Conservation (phyloP, 208 protist species). For the Histomonas meleagridis region DNA sequence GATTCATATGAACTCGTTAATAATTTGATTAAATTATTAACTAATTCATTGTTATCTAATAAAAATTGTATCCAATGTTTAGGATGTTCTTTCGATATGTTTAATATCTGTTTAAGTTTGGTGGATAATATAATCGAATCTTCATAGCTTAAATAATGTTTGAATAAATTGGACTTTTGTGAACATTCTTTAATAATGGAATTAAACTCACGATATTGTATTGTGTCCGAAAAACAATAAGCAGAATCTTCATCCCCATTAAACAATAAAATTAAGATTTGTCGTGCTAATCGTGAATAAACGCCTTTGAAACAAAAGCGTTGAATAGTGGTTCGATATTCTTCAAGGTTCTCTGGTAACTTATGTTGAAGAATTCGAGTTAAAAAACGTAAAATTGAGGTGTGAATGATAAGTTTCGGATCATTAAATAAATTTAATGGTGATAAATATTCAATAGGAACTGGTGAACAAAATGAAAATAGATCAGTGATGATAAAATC, state of each 20-base stretch:
- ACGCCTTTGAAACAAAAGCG: neutral
- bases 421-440: neutral
- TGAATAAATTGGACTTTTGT: neutral
- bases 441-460: neutral
- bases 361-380: neutral
- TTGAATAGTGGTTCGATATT: neutral
- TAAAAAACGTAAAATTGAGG: neutral
- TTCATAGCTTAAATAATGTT: neutral
- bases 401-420: neutral
- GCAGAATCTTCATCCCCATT: conserved; percentile 1
- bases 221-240: neutral
- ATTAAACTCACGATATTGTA: neutral
- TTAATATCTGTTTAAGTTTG: neutral
- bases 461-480: conserved; percentile 17
- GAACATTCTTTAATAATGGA: neutral
- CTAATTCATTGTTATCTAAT: neutral
- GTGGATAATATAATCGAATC: neutral
- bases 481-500: neutral
- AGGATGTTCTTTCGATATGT: neutral
- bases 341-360: neutral
- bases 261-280: neutral
- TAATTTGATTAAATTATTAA: neutral
- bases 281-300: neutral
- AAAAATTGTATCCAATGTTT: neutral
- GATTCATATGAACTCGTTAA: neutral